phyloP scores from a whole-genome alignment of 2,329 filamentous ascomycete species.

The Aspergillus transmontanensis region DNA sequence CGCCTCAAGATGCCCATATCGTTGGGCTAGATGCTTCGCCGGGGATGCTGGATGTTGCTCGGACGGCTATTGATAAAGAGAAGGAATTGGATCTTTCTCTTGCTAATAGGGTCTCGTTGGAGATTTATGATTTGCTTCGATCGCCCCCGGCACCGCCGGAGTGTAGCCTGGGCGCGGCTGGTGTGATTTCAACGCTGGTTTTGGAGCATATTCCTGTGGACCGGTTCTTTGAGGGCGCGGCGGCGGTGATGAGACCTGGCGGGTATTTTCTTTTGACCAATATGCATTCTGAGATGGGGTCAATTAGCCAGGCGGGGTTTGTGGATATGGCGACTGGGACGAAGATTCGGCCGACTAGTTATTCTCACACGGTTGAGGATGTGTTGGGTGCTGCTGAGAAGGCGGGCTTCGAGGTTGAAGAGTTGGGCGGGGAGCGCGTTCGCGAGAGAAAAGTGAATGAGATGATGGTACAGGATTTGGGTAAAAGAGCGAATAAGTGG shows the following conservation, averaged over 20 bases:
- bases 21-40: constrained; percentile 59
- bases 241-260: constrained; percentile 46
- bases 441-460: constrained; percentile 52
- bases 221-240: constrained; percentile 59
- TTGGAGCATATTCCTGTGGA: constrained; percentile 63
- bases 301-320: constrained; percentile 63
- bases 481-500: constrained; percentile 66
- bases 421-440: constrained; percentile 32
- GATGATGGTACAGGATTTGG: constrained; percentile 60
- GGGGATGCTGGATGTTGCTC: constrained; percentile 61
- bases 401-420: constrained; percentile 50
- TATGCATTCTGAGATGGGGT: constrained; percentile 69
- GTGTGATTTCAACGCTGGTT: constrained; percentile 63
- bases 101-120: constrained; percentile 26
- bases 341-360: constrained; percentile 64
- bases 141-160: constrained; percentile 25
- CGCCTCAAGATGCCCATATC: constrained; percentile 37
- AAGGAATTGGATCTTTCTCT: constrained; percentile 3
- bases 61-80: constrained; percentile 33
- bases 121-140: constrained; percentile 44
- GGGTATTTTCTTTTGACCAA: constrained; percentile 64
- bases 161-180: constrained; percentile 37
- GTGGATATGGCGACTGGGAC: constrained; percentile 53
- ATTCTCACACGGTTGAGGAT: constrained; percentile 56
- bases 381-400: constrained; percentile 53